Conservation (phyloP, 1,139 yeast genomes). For the Blastobotrys ciferrii region DNA sequence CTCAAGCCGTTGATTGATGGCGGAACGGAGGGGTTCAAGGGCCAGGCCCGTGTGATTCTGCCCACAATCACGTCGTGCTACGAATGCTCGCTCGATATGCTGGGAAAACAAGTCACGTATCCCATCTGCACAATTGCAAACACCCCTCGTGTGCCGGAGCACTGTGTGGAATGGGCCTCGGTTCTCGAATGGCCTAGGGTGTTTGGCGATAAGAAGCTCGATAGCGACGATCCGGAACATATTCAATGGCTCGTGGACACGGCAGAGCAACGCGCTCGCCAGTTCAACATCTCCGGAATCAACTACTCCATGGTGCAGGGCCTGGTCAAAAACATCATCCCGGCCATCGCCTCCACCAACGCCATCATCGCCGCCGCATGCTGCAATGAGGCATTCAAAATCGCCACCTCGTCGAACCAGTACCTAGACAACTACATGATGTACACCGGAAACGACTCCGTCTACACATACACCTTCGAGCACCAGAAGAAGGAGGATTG, state of each 20-base stretch:
- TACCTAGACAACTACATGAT: conserved; percentile 77
- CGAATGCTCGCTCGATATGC: conserved; percentile 83
- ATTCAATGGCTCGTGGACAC: conserved; percentile 61
- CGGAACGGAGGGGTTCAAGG: conserved; percentile 93
- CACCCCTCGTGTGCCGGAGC: conserved; percentile 91
- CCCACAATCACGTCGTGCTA: conserved; percentile 88
- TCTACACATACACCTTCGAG: conserved; percentile 69
- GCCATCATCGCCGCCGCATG: conserved; percentile 91
- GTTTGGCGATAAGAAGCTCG: conserved; percentile 50
- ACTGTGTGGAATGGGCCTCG: conserved; percentile 90
- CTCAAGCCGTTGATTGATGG: conserved; percentile 89
- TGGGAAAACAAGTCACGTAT: conserved; percentile 66
- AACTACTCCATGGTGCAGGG: conserved; percentile 74
- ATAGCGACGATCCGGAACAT: conserved; percentile 68
- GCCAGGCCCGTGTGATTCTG: conserved; percentile 83
- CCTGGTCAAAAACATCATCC: conserved; percentile 87
- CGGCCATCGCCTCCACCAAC: conserved; percentile 92
- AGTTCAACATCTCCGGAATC: conserved; percentile 68
- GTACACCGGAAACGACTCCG: conserved; percentile 78
- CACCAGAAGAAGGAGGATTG: conserved; percentile 62
- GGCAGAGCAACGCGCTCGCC: conserved; percentile 58
- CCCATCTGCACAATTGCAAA: conserved; percentile 95
- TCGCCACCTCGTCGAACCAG: conserved; percentile 68
- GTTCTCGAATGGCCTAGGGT: conserved; percentile 69
- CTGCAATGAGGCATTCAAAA: conserved; percentile 82